Conservation (phyloP, 2,329 filamentous ascomycete genomes). For the Paraphaeosphaeria minitans region DNA sequence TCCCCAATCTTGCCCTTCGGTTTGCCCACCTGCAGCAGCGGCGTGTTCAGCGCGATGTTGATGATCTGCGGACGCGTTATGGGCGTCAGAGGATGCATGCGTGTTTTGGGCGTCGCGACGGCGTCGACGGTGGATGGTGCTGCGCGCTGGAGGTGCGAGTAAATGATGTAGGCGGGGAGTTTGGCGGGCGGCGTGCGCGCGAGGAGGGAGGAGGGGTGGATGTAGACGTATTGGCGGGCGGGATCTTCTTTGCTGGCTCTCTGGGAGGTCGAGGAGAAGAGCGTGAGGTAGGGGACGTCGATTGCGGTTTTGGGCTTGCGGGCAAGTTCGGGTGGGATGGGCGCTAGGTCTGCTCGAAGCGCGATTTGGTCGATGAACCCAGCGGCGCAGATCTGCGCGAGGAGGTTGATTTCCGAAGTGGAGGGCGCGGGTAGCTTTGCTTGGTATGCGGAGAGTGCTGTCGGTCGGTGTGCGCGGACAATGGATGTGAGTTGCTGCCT, state of each 20-base stretch:
- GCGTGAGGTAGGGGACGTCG: conserved; percentile 87
- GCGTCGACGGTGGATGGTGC: conserved; percentile 52
- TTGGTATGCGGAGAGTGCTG: conserved; percentile 45
- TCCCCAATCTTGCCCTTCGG: conserved; percentile 79
- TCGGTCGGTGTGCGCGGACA: conserved; percentile 73
- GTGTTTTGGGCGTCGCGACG: conserved; percentile 61
- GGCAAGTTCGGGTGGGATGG: conserved; percentile 59
- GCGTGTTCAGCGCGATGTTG: conserved; percentile 80
- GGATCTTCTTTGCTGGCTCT: conserved; percentile 47
- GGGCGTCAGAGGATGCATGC: conserved; percentile 87
- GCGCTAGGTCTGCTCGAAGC: conserved; percentile 85
- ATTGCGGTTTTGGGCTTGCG: conserved; percentile 83
- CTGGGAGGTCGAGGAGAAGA: conserved; percentile 67
- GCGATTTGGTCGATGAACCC: conserved; percentile 96
- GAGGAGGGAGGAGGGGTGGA: conserved; percentile 85
- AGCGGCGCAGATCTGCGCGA: conserved; percentile 90
- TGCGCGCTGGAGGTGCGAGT: conserved; percentile 79
- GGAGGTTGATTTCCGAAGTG: conserved; percentile 69
- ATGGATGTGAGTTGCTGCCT: conserved; percentile 82
- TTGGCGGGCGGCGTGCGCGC: conserved; percentile 58
- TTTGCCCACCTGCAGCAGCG: conserved; percentile 83
- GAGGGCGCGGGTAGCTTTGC: conserved; percentile 63
- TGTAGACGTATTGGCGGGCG: conserved; percentile 73
- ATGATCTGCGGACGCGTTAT: conserved; percentile 77
- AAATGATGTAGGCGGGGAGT: conserved; percentile 86